These are phyloP conservation scores for Voacanga thouarsii DNA, from an alignment of 257 asterid species.

Conservation along the genomic window DNA sequence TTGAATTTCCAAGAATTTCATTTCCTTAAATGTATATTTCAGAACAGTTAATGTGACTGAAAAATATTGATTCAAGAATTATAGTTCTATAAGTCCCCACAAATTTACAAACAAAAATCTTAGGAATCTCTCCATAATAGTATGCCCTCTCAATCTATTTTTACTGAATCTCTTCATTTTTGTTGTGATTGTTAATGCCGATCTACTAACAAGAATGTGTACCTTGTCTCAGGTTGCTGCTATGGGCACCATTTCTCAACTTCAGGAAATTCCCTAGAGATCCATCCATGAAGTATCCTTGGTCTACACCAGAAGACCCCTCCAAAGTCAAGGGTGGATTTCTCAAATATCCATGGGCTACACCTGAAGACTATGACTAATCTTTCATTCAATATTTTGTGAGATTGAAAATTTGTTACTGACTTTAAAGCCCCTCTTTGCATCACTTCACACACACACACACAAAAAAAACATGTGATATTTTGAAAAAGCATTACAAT, in stretches of 20 bases:
- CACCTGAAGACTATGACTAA: constrained; percentile 68
- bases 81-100: neutral
- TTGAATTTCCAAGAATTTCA: too few species aligned
- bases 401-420: neutral
- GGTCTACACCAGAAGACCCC: constrained; percentile 68
- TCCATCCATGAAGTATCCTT: constrained; percentile 79
- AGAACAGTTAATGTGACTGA: neutral
- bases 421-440: neutral
- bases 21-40: neutral
- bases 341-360: constrained; percentile 71
- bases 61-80: neutral
- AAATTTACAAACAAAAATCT: too few species aligned
- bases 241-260: constrained; percentile 92
- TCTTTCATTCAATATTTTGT: neutral
- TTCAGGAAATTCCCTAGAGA: constrained; percentile 80
- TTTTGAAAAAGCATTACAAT: neutral
- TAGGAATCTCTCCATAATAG: too few species aligned
- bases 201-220: neutral
- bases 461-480: neutral
- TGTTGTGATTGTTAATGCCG: neutral
- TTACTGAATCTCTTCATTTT: neutral
- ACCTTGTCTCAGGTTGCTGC: constrained; percentile 38
- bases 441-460: neutral
- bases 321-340: constrained; percentile 48
- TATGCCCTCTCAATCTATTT: too few species aligned